Evolutionary conservation across 805 yeast species (phyloP).

Genomic region (Monosporozyma aquatica): DNA sequence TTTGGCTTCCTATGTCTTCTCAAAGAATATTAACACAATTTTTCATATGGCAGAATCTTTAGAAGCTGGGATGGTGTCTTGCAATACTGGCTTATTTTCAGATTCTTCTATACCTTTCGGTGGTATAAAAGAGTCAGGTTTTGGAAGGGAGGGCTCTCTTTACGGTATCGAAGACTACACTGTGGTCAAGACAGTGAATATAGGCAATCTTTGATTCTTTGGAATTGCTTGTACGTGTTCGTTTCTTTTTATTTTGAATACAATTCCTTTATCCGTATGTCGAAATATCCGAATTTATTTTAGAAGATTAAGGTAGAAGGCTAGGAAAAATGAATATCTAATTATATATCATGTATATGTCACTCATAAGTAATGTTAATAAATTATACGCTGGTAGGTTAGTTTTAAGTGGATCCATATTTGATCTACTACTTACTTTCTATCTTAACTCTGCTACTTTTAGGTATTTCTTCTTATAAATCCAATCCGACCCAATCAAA

Average conservation of each 20-base stretch:
- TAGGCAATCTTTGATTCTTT: slow-evolving; percentile 33
- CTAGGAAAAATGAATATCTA: too few species aligned
- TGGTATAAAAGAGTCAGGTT: slow-evolving; percentile 59
- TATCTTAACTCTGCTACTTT: too few species aligned
- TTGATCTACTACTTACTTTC: too few species aligned
- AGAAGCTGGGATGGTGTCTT: slow-evolving; percentile 59
- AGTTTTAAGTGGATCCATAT: too few species aligned
- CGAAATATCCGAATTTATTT: too few species aligned
- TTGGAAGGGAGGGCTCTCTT: slow-evolving; percentile 61
- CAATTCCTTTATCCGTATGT: too few species aligned
- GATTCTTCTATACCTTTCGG: slow-evolving; percentile 53
- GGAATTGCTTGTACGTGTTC: too few species aligned
- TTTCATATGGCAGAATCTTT: slow-evolving; percentile 46
- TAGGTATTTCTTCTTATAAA: slow-evolving; percentile 59
- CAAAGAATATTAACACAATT: slow-evolving; percentile 42
- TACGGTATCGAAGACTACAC: slow-evolving; percentile 56
- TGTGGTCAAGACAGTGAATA: slow-evolving; percentile 41
- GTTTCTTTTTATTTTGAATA: too few species aligned
- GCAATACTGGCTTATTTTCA: slow-evolving; percentile 49
- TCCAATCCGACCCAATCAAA: slow-evolving; percentile 65
- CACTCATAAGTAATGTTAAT: too few species aligned
- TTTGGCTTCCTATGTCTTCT: slow-evolving; percentile 51
- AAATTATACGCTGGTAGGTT: too few species aligned
- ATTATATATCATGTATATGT: too few species aligned
- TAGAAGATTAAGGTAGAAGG: too few species aligned